These are phyloP conservation scores for Xanthoceras sorbifolium DNA, from an alignment of 345 rosid genomes.

Conservation along the genomic window DNA sequence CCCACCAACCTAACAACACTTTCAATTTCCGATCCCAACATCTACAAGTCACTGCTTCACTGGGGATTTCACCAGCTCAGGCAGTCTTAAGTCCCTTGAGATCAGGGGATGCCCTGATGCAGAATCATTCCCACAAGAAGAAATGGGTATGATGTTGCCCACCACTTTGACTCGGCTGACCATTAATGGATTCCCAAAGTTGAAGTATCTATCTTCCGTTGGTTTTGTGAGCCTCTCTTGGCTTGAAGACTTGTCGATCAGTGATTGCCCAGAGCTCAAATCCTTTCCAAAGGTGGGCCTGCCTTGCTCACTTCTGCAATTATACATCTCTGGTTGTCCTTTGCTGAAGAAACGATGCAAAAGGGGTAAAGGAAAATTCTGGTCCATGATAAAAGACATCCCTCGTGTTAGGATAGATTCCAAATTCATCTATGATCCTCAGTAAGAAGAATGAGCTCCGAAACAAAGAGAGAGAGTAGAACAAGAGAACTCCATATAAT, in stretches of 20 bases:
- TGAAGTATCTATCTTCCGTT: neutral
- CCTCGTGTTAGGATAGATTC: neutral
- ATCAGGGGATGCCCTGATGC: neutral
- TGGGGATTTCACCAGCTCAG: neutral
- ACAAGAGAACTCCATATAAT: too few species aligned
- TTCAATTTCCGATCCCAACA: neutral
- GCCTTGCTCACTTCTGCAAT: neutral
- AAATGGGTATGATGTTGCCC: neutral
- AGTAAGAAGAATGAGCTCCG: too few species aligned
- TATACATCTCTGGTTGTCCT: neutral
- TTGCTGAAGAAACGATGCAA: neutral
- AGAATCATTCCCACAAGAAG: neutral
- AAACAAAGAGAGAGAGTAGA: too few species aligned
- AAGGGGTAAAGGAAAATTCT: conserved; percentile 6
- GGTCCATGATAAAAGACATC: conserved; percentile 15
- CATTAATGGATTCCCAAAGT: neutral
- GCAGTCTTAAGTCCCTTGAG: neutral
- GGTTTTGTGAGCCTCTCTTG: conserved; percentile 8
- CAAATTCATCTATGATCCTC: too few species aligned
- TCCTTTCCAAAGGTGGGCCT: conserved; percentile 1
- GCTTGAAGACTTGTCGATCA: neutral
- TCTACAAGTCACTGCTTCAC: neutral
- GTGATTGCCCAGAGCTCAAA: neutral
- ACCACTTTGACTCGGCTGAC: neutral
- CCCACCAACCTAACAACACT: neutral